Base-by-base conservation (phyloP, 257 asterid genomes). In the Plantago elongata region DNA sequence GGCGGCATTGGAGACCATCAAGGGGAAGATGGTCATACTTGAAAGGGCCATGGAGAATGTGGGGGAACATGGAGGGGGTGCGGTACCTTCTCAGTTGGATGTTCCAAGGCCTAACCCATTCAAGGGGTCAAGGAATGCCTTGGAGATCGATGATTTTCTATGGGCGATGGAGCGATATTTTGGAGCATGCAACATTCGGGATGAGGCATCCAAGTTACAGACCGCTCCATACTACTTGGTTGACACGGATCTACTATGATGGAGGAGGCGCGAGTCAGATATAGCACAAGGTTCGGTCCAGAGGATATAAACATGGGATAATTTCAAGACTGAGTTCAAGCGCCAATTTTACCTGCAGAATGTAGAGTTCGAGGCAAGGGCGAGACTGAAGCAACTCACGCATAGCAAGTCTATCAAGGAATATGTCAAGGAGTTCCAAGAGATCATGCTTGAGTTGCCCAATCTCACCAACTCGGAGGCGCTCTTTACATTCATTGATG, bases 291-390 rank as follows among this genome's bases (percentile, higher is more conserved):
- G 51, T 9, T 3, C 16, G 6, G 18, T 37, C 42, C 17, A 14
- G 38, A 61, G 37, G 38, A 61, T 61, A 5, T 11, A 12, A 13
- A 62, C 16, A 13, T 62, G 58, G 58, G 67, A 46, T 0, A 13
- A 47, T 13, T 62, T 62, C 45, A 47, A 27, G 44, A 27, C 29
- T 2, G n/a, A 62, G 37, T 30, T 47, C 67, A 62, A 62, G 57
- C 29, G n/a, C 11, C 29, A 29, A 15, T 47, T 48, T 6, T 34
- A 34, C 40, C 40, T 7, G 8, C 40, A 34, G 4, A 34, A 34
- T 34, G 40, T 34, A 0, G 43, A 45, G 4, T 47, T 16, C 42
- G n/a, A 62, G 43, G 67, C 57, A 0, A 3, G 44, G 22, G 12
- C 7, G 1, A 47, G 29, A 17, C 22, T 44, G 5, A 14, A 13